Evolutionary conservation across 2,329 filamentous ascomycete species (phyloP), one percentile per base, ranked within the genome.

Genomic region (Thielaviopsis punctulata): DNA sequence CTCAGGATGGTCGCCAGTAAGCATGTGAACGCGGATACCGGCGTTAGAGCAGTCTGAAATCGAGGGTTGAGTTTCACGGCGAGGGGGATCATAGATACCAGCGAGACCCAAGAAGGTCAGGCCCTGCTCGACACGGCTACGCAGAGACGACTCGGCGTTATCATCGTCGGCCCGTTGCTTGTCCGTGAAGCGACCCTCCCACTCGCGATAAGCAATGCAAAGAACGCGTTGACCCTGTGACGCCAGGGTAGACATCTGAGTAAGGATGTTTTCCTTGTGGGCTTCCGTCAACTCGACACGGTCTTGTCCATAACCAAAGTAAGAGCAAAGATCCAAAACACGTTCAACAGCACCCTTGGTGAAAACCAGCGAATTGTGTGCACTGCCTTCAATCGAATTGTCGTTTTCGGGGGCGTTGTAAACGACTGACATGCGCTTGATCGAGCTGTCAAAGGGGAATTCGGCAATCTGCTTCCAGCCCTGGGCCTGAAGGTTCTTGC

Each of bases 381-480:
- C 44, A 4, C 66, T 60, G 1, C 64, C 59, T n/a, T 68, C 62
- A 13, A 67, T 61, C 10, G 69, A 64, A 19, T 62, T 66, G 9
- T 62, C 62, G 2, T 62, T 64, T 33, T 71, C 66, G 7, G 73
- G 73, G 5, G 65, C 66, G 47, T 66, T 64, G 63, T 80, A 81
- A 52, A 84, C 73, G 43, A 84, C 80, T 0, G 80, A 83, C 82
- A 86, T 86, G 56, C 79, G 79, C 68, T 86, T 86, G 57, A 84
- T 75, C 56, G 79, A 77, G 0, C 79, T 84, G 59, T 84, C 81
- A 60, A 86, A 86, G 0, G 80, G 80, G 49, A 82, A 79, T 60
- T 86, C 82, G 1, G 76, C 74, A 45, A 82, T 65, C 57, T 80
- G 70, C 43, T 66, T 67, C 74, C 73, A 80, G 41, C 69, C 63